Percentiles rank a stretch among this genome's conserved stretches.
phyloP scores from a whole-genome alignment of 257 asterid genomes.

The Solanum chilense region DNA sequence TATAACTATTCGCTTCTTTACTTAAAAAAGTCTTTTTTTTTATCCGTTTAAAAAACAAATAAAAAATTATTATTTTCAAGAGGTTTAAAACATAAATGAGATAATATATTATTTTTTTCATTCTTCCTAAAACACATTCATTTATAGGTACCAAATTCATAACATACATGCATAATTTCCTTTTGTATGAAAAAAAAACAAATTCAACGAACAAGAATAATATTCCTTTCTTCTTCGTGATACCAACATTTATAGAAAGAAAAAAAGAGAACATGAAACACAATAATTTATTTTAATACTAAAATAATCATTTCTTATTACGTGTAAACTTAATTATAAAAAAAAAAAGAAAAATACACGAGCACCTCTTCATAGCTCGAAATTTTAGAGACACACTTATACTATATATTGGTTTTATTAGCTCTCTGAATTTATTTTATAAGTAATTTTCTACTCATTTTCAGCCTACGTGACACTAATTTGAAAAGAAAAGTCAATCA shows the following conservation, averaged over 20 bases:
- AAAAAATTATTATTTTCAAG: neutral
- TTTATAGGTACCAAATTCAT: neutral
- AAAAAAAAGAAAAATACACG: neutral
- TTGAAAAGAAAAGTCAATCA: no score
- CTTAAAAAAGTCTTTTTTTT: neutral
- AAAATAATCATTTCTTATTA: neutral
- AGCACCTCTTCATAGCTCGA: no score
- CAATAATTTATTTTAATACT: neutral
- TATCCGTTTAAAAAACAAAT: neutral
- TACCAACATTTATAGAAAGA: neutral
- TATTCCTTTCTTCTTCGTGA: neutral
- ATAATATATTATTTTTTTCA: neutral
- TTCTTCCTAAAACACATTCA: neutral
- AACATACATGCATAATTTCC: neutral
- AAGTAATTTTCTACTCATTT: no score
- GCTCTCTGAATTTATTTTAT: no score
- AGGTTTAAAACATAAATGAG: neutral
- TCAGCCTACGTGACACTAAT: no score
- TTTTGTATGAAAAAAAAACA: neutral
- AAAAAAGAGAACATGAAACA: neutral
- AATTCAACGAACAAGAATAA: neutral
- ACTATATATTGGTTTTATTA: no score
- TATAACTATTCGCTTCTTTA: neutral
- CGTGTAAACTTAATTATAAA: neutral
- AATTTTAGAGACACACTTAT: no score